A percentile compares a stretch with the other conserved stretches of the same genome.
phyloP scores from a whole-genome alignment of 2,329 filamentous ascomycete genomes.

The Ceratocystis alfenasii region DNA sequence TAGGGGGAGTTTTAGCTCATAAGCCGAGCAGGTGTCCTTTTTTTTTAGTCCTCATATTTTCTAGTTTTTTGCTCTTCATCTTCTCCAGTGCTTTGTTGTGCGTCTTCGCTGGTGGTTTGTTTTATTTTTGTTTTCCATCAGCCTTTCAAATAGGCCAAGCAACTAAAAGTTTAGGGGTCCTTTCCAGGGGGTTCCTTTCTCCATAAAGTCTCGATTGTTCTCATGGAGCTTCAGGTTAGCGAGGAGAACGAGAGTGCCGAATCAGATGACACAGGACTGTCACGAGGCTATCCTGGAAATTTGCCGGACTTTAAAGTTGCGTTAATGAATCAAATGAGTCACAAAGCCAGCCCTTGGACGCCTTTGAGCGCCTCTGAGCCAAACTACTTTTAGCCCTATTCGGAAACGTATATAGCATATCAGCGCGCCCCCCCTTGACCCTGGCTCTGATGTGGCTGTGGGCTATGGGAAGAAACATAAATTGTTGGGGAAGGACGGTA shows the following conservation, averaged over 20 bases:
- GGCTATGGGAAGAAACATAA: too few relatives aligned
- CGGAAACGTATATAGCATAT: not conserved
- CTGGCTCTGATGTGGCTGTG: not conserved
- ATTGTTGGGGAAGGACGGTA: not conserved
- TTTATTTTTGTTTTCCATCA: too few relatives aligned
- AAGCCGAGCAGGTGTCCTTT: slow-evolving; percentile 9
- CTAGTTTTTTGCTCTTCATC: not conserved
- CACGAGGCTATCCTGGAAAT: slow-evolving; percentile 1
- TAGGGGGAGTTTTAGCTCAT: too few relatives aligned
- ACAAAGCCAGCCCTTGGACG: not conserved
- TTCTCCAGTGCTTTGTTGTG: not conserved
- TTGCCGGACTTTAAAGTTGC: not conserved
- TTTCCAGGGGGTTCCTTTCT: not conserved
- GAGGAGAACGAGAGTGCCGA: not conserved
- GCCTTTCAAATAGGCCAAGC: not conserved
- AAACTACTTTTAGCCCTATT: not conserved
- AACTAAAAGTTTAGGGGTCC: too few relatives aligned
- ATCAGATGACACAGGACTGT: slow-evolving; percentile 1
- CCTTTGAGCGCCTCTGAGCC: not conserved
- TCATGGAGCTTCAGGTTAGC: not conserved
- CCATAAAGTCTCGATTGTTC: not conserved
- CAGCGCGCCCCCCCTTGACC: not conserved
- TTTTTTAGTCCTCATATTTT: slow-evolving; percentile 1
- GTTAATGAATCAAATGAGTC: not conserved
- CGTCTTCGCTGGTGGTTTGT: not conserved